Evolutionary conservation across 345 rosid species (phyloP).

Genomic region (Ailanthus altissimus): DNA sequence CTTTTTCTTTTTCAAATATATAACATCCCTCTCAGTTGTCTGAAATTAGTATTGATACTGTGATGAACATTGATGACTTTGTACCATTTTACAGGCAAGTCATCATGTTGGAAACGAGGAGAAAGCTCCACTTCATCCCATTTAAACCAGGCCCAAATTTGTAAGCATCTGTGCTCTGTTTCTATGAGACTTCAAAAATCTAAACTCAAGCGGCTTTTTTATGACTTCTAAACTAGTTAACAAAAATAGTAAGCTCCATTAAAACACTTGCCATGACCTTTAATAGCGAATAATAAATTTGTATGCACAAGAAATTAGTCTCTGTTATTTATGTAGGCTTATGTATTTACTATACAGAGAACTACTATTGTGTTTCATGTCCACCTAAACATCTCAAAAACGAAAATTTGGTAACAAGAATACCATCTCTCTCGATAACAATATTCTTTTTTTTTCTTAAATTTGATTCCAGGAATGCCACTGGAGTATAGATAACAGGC

Average conservation of each 20-base stretch:
- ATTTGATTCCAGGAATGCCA: constrained; percentile 1
- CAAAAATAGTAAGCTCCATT: neutral
- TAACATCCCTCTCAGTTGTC: neutral
- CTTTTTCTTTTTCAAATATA: neutral
- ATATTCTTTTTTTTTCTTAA: neutral
- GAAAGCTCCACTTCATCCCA: constrained; percentile 34
- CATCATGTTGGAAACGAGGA: constrained; percentile 29
- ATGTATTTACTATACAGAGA: neutral
- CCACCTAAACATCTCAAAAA: neutral
- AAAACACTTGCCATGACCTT: neutral
- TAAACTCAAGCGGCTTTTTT: neutral
- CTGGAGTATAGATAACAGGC: neutral
- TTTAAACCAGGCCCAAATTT: constrained; percentile 13
- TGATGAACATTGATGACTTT: neutral
- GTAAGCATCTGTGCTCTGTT: neutral
- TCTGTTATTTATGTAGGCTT: neutral
- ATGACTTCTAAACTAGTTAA: neutral
- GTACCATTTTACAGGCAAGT: constrained; percentile 25
- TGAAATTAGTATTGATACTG: neutral
- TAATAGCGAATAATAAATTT: neutral
- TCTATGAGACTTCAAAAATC: neutral
- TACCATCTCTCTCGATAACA: neutral
- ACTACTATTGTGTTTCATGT: neutral
- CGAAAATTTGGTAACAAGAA: neutral
- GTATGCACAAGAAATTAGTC: neutral